Evolutionary conservation across 2,329 filamentous ascomycete species (phyloP).

Genomic region (Beauveria australis): DNA sequence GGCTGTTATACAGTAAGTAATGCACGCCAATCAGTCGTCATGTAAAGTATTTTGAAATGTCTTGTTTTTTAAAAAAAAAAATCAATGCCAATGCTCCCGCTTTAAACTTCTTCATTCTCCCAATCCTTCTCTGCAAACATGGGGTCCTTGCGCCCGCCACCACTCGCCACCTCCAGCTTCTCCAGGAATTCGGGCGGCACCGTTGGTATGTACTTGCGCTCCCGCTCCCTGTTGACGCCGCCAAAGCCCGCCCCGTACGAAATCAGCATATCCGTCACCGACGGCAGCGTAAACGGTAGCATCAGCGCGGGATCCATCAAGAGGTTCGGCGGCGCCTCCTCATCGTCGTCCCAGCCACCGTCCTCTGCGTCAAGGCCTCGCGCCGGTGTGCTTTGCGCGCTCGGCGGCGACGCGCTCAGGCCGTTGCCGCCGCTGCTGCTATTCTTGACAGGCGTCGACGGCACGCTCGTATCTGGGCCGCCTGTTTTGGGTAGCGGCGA

Average conservation of each 20-base stretch:
- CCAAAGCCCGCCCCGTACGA: conserved; percentile 93
- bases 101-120: conserved; percentile 55
- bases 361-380: conserved; percentile 24
- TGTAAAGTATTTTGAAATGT: not conserved
- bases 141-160: conserved; percentile 38
- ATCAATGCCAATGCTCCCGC: not conserved
- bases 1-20: too few species aligned
- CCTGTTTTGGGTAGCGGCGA: conserved; percentile 29
- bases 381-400: conserved; percentile 33
- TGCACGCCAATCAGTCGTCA: not conserved
- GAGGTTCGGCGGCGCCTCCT: conserved; percentile 64
- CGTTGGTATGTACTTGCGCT: conserved; percentile 91
- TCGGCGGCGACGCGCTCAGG: conserved; percentile 31
- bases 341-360: conserved; percentile 45
- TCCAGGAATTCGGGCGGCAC: conserved; percentile 89
- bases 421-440: conserved; percentile 37
- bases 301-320: conserved; percentile 85
- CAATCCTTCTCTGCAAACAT: conserved; percentile 58
- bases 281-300: conserved; percentile 90
- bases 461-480: conserved; percentile 24
- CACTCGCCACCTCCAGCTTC: conserved; percentile 61
- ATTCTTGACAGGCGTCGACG: conserved; percentile 35
- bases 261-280: conserved; percentile 94
- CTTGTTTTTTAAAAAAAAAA: not conserved
- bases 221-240: conserved; percentile 81